Percentiles rank a stretch among this genome's conserved stretches.
Evolutionary conservation across 2,329 filamentous ascomycete genomes (phyloP).

Genomic region (Dactylellina parvicollis): DNA sequence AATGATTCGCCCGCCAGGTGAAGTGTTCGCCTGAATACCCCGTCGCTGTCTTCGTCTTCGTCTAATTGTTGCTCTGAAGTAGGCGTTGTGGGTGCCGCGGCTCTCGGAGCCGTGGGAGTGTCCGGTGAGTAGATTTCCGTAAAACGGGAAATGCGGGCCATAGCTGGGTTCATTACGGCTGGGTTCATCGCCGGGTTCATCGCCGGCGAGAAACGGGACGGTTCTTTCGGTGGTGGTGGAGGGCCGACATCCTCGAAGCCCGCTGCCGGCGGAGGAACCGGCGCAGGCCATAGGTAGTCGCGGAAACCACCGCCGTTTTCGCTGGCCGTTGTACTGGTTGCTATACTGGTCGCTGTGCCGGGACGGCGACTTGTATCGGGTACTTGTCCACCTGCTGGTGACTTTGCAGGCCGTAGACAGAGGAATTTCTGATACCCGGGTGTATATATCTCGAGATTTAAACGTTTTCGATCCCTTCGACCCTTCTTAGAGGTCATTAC

Average conservation of each 20-base stretch:
- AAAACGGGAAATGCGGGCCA: slow-evolving; percentile 40
- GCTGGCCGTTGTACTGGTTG: slow-evolving; percentile 13
- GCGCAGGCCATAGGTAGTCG: slow-evolving; percentile 42
- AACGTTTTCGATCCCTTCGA: slow-evolving; percentile 30
- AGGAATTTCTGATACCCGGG: slow-evolving; percentile 46
- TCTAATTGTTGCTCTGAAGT: slow-evolving; percentile 8
- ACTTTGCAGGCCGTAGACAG: not conserved
- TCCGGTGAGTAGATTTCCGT: slow-evolving; percentile 53
- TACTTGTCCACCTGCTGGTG: not conserved
- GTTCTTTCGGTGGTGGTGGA: slow-evolving; percentile 41
- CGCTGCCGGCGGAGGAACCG: slow-evolving; percentile 44
- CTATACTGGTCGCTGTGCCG: too few species aligned
- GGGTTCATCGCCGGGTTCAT: slow-evolving; percentile 39
- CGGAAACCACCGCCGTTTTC: not conserved
- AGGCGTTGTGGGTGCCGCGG: not conserved
- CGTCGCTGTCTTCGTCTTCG: slow-evolving; percentile 36
- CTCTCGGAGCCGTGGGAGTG: slow-evolving; percentile 25
- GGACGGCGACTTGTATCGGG: slow-evolving; percentile 24
- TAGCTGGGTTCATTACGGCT: slow-evolving; percentile 33
- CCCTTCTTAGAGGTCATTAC: slow-evolving; percentile 35
- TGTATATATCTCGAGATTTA: slow-evolving; percentile 50
- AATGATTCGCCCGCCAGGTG: slow-evolving; percentile 50
- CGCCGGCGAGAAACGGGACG: slow-evolving; percentile 8
- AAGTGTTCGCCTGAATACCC: slow-evolving; percentile 43
- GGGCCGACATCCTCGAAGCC: slow-evolving; percentile 37